Evolutionary conservation across 2,329 filamentous ascomycete genomes (phyloP).

Genomic region (Drechslera avenae): DNA sequence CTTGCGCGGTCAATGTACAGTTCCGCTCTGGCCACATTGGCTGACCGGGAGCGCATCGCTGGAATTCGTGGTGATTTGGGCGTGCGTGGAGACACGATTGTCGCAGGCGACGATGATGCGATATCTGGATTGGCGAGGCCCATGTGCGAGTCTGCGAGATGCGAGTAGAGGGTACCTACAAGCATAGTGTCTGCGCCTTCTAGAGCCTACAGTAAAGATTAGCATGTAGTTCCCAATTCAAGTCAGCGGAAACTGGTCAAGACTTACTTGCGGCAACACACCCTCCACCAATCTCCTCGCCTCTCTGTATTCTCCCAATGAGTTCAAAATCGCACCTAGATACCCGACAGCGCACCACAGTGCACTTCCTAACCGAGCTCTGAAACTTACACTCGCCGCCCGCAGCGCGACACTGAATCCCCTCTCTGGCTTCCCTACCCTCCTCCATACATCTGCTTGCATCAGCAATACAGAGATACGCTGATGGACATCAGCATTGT

Average conservation of each 20-base stretch:
- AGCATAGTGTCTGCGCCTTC: conserved; percentile 70
- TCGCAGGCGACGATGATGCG: neutral
- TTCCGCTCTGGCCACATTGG: conserved; percentile 39
- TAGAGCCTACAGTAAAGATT: conserved; percentile 50
- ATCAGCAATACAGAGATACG: conserved; percentile 73
- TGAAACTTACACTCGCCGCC: conserved; percentile 74
- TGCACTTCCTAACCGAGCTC: conserved; percentile 68
- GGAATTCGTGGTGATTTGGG: conserved; percentile 1
- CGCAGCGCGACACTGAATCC: conserved; percentile 78
- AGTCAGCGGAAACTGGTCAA: neutral
- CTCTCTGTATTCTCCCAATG: conserved; percentile 71
- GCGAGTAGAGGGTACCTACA: conserved; percentile 69
- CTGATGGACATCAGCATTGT: conserved; percentile 67
- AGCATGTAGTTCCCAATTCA: neutral
- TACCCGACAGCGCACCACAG: conserved; percentile 75
- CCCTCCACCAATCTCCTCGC: conserved; percentile 68
- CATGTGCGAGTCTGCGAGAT: conserved; percentile 78
- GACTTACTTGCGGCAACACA: conserved; percentile 70
- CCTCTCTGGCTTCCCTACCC: conserved; percentile 70
- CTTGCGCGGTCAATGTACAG: conserved; percentile 45
- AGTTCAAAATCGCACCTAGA: conserved; percentile 70
- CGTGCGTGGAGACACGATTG: neutral
- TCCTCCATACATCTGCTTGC: conserved; percentile 73
- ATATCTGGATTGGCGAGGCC: conserved; percentile 67
- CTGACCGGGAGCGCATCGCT: conserved; percentile 22